Evolutionary conservation across 2,329 filamentous ascomycete genomes (phyloP).

Genomic region (Microsporum canis): DNA sequence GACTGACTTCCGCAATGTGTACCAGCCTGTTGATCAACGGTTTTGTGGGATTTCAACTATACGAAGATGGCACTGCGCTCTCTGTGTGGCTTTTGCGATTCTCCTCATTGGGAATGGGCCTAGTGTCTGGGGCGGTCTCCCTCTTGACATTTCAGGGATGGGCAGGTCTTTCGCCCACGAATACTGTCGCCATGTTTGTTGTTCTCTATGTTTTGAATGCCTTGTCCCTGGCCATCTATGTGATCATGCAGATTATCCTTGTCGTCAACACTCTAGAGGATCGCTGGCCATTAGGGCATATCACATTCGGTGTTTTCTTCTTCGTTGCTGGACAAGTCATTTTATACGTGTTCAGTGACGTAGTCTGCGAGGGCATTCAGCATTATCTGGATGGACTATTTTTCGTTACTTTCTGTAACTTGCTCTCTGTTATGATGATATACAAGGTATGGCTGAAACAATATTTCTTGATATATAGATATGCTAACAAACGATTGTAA

Average conservation of each 20-base stretch:
- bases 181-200: conserved; percentile 80
- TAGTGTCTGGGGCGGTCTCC: conserved; percentile 74
- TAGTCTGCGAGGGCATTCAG: conserved; percentile 70
- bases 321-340: conserved; percentile 87
- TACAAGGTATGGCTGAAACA: conserved; percentile 63
- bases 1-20: conserved; percentile 71
- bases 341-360: conserved; percentile 76
- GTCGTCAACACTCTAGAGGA: conserved; percentile 86
- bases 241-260: conserved; percentile 76
- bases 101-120: conserved; percentile 68
- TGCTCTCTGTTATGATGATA: conserved; percentile 97
- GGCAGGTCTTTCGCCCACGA: conserved; percentile 73
- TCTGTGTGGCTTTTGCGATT: conserved; percentile 86
- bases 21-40: conserved; percentile 91
- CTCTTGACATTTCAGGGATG: conserved; percentile 87
- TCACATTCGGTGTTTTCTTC: conserved; percentile 80
- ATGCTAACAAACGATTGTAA: background rate
- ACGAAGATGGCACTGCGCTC: conserved; percentile 88
- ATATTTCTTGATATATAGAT: background rate
- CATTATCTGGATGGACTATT: conserved; percentile 94
- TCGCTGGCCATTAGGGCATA: conserved; percentile 88
- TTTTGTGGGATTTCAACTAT: conserved; percentile 95
- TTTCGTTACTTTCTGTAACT: conserved; percentile 85
- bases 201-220: conserved; percentile 87
- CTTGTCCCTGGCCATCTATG: conserved; percentile 72